phyloP scores from a whole-genome alignment of 2,329 filamentous ascomycete species.

The Aureobasidium sp. region DNA sequence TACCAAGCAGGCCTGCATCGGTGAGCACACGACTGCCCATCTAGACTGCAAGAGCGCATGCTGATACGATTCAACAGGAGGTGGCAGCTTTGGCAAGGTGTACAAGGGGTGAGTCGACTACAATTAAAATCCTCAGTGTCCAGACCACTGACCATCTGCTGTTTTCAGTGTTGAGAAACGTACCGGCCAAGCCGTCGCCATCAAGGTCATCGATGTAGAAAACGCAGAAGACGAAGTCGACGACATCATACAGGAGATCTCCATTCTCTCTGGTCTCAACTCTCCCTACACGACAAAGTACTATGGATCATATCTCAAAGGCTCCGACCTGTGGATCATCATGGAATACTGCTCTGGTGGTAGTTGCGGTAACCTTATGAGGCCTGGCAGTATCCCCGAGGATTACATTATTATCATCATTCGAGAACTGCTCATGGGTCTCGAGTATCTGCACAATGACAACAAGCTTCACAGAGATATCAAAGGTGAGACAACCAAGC shows the following conservation, averaged over 20 bases:
- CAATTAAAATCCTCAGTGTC: not conserved
- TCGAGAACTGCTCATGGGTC: conserved; percentile 76
- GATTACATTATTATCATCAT: conserved; percentile 97
- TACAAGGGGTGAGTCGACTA: conserved; percentile 73
- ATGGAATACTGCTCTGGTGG: conserved; percentile 99
- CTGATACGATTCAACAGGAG: conserved; percentile 49
- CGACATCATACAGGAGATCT: conserved; percentile 98
- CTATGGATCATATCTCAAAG: conserved; percentile 93
- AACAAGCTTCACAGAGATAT: conserved; percentile 96
- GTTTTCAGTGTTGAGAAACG: conserved; percentile 72
- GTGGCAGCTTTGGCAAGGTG: conserved; percentile 96
- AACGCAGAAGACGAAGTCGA: conserved; percentile 99
- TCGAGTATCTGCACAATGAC: conserved; percentile 90
- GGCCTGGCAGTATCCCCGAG: conserved; percentile 82
- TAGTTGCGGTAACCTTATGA: conserved; percentile 92
- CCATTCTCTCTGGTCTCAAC: conserved; percentile 90
- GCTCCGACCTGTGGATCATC: conserved; percentile 95
- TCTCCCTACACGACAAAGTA: conserved; percentile 97
- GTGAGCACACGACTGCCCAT: conserved; percentile 15
- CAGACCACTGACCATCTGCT: conserved; percentile 12
- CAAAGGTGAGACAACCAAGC: conserved; percentile 58
- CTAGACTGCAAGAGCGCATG: not conserved
- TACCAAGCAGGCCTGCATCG: conserved; percentile 60
- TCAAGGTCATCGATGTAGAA: conserved; percentile 98
- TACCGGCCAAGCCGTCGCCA: conserved; percentile 87